A percentile compares a stretch with the other conserved stretches of the same genome.
These are phyloP conservation scores for Trypanosoma conorhini DNA, from an alignment of 208 protist species.

Conservation along the genomic window DNA sequence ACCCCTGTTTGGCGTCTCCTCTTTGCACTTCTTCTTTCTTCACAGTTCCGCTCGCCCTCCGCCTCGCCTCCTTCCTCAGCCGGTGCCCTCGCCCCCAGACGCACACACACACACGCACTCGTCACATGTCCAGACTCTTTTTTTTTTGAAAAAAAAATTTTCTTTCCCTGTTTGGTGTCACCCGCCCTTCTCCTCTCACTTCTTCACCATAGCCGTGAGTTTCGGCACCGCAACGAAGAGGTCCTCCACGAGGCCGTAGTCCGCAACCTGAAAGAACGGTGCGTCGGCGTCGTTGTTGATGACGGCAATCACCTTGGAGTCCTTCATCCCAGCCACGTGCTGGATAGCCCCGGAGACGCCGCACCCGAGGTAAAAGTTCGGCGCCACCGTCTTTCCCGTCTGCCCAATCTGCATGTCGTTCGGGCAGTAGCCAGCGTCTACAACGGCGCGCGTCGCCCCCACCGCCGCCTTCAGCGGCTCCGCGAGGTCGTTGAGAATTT, in stretches of 20 bases:
- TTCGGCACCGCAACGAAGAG: slow-evolving; percentile 95
- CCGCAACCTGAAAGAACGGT: slow-evolving; percentile 98
- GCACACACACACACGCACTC: too few species aligned
- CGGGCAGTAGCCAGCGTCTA: slow-evolving; percentile 93
- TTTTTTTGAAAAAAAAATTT: not conserved
- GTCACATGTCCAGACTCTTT: too few species aligned
- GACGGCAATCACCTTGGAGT: slow-evolving; percentile 96
- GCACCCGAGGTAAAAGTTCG: slow-evolving; percentile 97
- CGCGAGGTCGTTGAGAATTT: slow-evolving; percentile 95
- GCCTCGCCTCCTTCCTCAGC: too few species aligned
- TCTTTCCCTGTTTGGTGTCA: not conserved
- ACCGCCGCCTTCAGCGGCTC: slow-evolving; percentile 93
- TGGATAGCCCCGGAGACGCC: slow-evolving; percentile 97
- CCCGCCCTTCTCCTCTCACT: slow-evolving; percentile 10
- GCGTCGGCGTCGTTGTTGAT: slow-evolving; percentile 98
- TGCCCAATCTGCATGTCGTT: slow-evolving; percentile 98
- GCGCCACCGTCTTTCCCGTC: slow-evolving; percentile 99
- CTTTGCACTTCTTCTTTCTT: slow-evolving; percentile 4
- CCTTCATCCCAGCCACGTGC: slow-evolving; percentile 98
- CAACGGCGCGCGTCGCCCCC: slow-evolving; percentile 97
- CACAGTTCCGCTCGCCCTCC: not conserved
- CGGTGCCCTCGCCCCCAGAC: too few species aligned
- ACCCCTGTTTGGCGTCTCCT: not conserved
- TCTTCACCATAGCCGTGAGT: slow-evolving; percentile 87
- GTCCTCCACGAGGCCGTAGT: slow-evolving; percentile 98